Evolutionary conservation across 495 filamentous ascomycete genomes (phyloP), one percentile per base, ranked within the genome.

Genomic region (Trypethelium eluteriae): DNA sequence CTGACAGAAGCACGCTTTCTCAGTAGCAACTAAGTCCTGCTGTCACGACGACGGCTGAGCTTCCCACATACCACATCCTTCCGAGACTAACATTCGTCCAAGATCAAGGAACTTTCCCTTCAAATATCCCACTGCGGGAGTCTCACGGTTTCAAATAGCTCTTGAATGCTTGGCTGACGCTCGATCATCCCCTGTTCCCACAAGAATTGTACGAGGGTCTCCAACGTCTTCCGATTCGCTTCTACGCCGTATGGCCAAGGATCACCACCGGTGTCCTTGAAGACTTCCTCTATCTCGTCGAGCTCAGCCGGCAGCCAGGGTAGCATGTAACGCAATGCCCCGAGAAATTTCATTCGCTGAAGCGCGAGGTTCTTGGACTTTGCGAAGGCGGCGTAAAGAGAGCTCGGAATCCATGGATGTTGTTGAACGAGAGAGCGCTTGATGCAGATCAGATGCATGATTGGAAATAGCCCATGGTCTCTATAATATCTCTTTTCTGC

Each of bases 401-500:
- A 59, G 53, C 25, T 59, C 14, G 53, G 53, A 9, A 63, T 41
- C 39, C 38, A 63, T 6, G 62, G 68, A 64, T 77, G 47, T 44
- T 74, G 66, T 63, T 78, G 75, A 57, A 74, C 72, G 38, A 75
- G 57, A 63, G 72, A 71, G 6, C 74, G 44, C 38, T 70, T 65
- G 10, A 80, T 66, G 18, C 69, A 78, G 16, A 79, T 73, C 2
- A 74, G 34, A 68, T 79, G 78, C 78, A 80, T 79, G 65, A 79
- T 79, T 11, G 77, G 78, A 66, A 79, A 80, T 16, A 79, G 76
- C 16, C 76, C 75, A 11, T 70, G 76, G 38, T 69, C 32, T 61
- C 71, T 69, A 69, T 70, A 80, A 64, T 79, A 80, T 16, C 69
- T 66, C 63, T 70, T 74, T 68, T 79, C 77, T 4, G 71, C 74